phyloP scores from a whole-genome alignment of 78 protist genomes.

The Dictyostelium firmibasis region DNA sequence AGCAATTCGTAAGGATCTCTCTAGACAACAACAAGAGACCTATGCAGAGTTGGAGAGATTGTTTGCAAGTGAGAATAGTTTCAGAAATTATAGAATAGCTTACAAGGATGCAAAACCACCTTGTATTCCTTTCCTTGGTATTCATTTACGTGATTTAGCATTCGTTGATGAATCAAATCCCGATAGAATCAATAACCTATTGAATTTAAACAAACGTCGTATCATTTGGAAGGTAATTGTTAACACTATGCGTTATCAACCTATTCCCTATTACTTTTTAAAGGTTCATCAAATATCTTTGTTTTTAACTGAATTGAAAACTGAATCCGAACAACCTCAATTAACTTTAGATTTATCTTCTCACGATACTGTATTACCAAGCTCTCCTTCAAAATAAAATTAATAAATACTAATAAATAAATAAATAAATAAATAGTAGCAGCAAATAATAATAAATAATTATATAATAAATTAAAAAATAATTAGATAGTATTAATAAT shows the following conservation, averaged over 20 bases:
- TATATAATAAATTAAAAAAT: background rate
- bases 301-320: constrained; percentile 58
- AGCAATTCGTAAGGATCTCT: constrained; percentile 79
- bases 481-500: background rate
- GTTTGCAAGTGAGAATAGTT: constrained; percentile 56
- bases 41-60: constrained; percentile 67
- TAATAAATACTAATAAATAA: background rate
- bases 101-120: constrained; percentile 76
- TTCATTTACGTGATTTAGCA: constrained; percentile 84
- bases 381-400: background rate
- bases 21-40: constrained; percentile 79
- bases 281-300: constrained; percentile 67
- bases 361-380: constrained; percentile 53
- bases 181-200: constrained; percentile 42
- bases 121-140: constrained; percentile 84
- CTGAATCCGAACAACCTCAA: constrained; percentile 21
- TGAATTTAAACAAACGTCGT: constrained; percentile 64
- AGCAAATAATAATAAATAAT: background rate
- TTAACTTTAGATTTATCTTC: constrained; percentile 20
- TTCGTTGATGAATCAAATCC: constrained; percentile 85
- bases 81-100: constrained; percentile 67
- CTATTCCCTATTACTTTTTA: constrained; percentile 42
- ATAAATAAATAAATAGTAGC: background rate
- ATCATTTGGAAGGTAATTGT: constrained; percentile 20
- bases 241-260: constrained; percentile 58